Base-by-base conservation (phyloP, 805 yeast species). In the Saccharomyces kudriavzevii region DNA sequence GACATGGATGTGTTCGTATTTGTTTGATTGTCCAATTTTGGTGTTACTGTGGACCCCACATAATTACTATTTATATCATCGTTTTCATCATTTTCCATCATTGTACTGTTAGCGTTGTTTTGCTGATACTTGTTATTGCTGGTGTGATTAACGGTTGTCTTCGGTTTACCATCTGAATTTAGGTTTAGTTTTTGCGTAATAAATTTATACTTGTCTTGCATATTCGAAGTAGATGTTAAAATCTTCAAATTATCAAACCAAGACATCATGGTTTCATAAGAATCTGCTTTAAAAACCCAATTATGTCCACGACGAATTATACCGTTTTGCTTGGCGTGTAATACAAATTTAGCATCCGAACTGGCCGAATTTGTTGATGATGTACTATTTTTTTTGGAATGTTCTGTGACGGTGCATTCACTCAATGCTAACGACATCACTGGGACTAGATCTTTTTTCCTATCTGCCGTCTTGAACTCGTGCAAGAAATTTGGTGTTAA, bases 281-380 rank as follows among this genome's bases (percentile, higher is more conserved):
- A 80, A 63, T 87, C 94, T n/a, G 95, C 85, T 59, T 96, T 79
- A 74, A 92, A 91, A n/a, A 91, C 94, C 89, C 94, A 89, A 63
- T 89, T 90, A 71, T 91, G 97, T 46, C 89, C 88, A 63, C 89
- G 78, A 57, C 83, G 85, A 57, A 89, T 77, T 55, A 86, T 72
- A 13, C 94, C 94, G 56, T 83, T 81, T 58, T 84, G 83, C 63
- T 86, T 88, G 17, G 90, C 82, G 58, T 80, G 82, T 56, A 92
- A 74, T 10, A 90, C 87, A 70, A 92, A 94, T 71, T 90, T 90
- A 67, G 83, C 83, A 49, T 79, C 81, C 17, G 78, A 74, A 35
- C 43, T 24, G 17, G 43, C 17, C 43, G 43, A 35, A 35, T 35
- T 35, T 35, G 43, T 22, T 17, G 43, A 35, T n/a, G 49, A 1